Evolutionary conservation across 805 yeast species (phyloP).

Genomic region (Starmerella lactis-condensi): DNA sequence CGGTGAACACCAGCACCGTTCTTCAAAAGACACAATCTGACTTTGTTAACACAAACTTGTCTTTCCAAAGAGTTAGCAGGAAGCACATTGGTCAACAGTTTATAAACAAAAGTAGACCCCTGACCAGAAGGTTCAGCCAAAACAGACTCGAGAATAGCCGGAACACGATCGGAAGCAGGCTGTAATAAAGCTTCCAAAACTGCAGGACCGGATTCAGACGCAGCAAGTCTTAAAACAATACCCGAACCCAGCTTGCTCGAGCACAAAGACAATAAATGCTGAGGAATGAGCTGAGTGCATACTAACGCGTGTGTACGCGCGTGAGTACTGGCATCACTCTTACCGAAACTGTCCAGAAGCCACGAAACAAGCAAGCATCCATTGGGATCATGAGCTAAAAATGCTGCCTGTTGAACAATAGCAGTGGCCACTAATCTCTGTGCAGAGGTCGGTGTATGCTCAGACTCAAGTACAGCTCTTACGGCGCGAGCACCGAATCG

Average conservation of each 20-base stretch:
- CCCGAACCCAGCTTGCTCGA: constrained; percentile 71
- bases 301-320: constrained; percentile 33
- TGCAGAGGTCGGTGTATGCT: constrained; percentile 47
- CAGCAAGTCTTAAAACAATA: constrained; percentile 55
- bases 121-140: constrained; percentile 43
- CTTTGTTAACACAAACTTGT: constrained; percentile 39
- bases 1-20: constrained; percentile 35
- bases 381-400: constrained; percentile 62
- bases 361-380: constrained; percentile 83
- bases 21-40: constrained; percentile 42
- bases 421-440: constrained; percentile 54
- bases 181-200: constrained; percentile 47
- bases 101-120: constrained; percentile 63
- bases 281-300: constrained; percentile 40
- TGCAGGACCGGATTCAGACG: constrained; percentile 20
- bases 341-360: constrained; percentile 62
- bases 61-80: constrained; percentile 35
- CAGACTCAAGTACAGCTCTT: constrained; percentile 77
- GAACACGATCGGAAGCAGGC: constrained; percentile 22
- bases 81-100: constrained; percentile 56
- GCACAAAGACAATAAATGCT: constrained; percentile 41
- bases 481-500: constrained; percentile 92
- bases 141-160: constrained; percentile 36
- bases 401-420: constrained; percentile 60
- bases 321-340: constrained; percentile 25